phyloP scores from a whole-genome alignment of 75 land plant species.

The Sequoia sempervirens region DNA sequence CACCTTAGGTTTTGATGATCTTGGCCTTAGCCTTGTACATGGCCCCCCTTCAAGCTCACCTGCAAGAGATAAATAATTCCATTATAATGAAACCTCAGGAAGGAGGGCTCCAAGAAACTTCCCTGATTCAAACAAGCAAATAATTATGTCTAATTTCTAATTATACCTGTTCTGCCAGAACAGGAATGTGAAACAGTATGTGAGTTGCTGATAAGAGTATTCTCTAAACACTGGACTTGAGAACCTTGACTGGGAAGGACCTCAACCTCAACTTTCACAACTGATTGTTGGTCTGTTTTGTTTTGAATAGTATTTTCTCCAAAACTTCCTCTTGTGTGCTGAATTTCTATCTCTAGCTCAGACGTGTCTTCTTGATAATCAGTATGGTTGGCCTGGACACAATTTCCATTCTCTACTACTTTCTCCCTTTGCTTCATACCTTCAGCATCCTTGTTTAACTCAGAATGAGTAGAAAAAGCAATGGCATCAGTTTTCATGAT shows the following conservation, averaged over 20 bases:
- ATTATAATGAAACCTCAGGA: neutral
- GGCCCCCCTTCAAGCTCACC: constrained; percentile 39
- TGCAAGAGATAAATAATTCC: constrained; percentile 2
- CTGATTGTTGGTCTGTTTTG: neutral
- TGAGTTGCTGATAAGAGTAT: neutral
- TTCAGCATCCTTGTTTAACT: neutral
- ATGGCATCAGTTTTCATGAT: neutral
- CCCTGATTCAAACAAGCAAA: neutral
- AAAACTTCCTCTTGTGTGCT: neutral
- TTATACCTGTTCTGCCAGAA: neutral
- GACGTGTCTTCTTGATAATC: neutral
- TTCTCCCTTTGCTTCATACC: neutral
- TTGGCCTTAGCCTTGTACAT: constrained; percentile 51
- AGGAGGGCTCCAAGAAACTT: neutral
- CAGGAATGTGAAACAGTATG: neutral
- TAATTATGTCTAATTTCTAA: neutral
- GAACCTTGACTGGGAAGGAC: constrained; percentile 1
- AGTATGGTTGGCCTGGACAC: neutral
- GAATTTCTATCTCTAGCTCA: neutral
- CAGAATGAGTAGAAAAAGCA: neutral
- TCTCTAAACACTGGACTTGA: neutral
- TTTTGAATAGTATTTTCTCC: neutral
- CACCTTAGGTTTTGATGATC: constrained; percentile 9
- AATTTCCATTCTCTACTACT: neutral
- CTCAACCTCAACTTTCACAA: neutral